Percentiles rank a stretch among this genome's conserved stretches.
Evolutionary conservation across 768 basidiomycete species (phyloP).

Genomic region (Suillus americanus): DNA sequence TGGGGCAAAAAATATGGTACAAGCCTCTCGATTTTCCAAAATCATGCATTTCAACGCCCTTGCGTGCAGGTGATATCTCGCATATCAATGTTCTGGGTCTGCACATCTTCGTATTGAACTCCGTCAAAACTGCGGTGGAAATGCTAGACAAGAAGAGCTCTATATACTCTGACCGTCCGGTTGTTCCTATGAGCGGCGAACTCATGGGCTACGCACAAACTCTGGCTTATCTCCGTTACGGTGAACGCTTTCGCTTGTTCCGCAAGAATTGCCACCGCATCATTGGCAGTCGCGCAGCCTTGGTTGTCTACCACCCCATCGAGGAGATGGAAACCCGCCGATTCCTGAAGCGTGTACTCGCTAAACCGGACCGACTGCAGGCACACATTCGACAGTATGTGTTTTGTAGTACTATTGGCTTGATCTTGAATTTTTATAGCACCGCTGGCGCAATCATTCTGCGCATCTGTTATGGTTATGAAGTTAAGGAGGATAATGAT

Average conservation of each 20-base stretch:
- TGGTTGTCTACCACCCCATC: slow-evolving; percentile 14
- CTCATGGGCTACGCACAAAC: slow-evolving; percentile 16
- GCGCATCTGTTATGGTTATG: slow-evolving; percentile 41
- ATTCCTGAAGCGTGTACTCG: slow-evolving; percentile 20
- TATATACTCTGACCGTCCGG: slow-evolving; percentile 42
- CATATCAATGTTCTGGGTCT: slow-evolving; percentile 37
- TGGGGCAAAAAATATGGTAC: slow-evolving; percentile 55
- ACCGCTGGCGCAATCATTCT: slow-evolving; percentile 31
- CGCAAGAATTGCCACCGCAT: slow-evolving; percentile 14
- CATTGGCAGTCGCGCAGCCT: slow-evolving; percentile 14
- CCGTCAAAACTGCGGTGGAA: slow-evolving; percentile 41
- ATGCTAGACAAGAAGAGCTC: slow-evolving; percentile 53
- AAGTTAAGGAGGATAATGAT: slow-evolving; percentile 35
- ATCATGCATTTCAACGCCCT: not conserved
- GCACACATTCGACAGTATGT: slow-evolving; percentile 24
- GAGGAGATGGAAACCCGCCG: slow-evolving; percentile 17
- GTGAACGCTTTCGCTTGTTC: slow-evolving; percentile 12
- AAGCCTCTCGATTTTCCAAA: slow-evolving; percentile 10
- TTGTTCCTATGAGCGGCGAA: slow-evolving; percentile 10
- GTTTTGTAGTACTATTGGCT: not conserved
- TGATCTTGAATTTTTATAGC: slow-evolving; percentile 1
- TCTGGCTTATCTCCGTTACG: slow-evolving; percentile 10
- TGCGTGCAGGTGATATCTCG: slow-evolving; percentile 25
- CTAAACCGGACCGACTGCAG: slow-evolving; percentile 15
- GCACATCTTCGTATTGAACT: slow-evolving; percentile 51